phyloP scores from a whole-genome alignment of 1,284 basidiomycete species.

The Leccinum colubrinum region DNA sequence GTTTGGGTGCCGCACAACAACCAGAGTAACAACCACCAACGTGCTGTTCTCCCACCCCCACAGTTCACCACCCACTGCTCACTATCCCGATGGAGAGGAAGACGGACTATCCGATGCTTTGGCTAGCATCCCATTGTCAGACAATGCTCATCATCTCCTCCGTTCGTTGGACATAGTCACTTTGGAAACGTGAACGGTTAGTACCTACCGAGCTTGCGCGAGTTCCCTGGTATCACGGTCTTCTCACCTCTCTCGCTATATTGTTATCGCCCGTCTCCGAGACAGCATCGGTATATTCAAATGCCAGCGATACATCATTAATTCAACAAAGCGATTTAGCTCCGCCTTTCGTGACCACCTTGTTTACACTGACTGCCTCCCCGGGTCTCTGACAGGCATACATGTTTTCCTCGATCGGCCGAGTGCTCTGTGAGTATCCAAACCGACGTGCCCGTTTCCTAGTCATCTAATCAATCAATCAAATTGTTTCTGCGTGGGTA shows the following conservation, averaged over 20 bases:
- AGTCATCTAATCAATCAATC: not conserved
- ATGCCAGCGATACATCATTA: constrained; percentile 35
- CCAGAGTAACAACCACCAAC: not conserved
- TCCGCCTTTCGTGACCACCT: constrained; percentile 57
- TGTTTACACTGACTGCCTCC: constrained; percentile 51
- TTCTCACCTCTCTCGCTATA: constrained; percentile 59
- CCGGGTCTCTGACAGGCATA: constrained; percentile 46
- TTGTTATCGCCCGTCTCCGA: constrained; percentile 49
- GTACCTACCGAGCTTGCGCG: constrained; percentile 59
- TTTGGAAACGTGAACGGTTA: constrained; percentile 63
- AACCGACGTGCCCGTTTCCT: not conserved
- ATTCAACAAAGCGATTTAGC: constrained; percentile 23
- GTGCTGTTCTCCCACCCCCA: not conserved
- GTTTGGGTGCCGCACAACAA: constrained; percentile 59
- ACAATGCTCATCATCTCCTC: constrained; percentile 32
- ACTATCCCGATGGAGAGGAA: constrained; percentile 18
- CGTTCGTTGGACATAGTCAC: constrained; percentile 50
- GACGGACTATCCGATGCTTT: constrained; percentile 22
- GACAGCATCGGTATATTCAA: constrained; percentile 52
- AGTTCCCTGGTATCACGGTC: constrained; percentile 63
- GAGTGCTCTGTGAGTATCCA: constrained; percentile 64
- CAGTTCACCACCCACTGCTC: too few relatives aligned
- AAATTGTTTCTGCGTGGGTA: constrained; percentile 25
- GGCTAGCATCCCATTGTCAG: constrained; percentile 15
- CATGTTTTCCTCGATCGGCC: constrained; percentile 81